Conservation (phyloP, 2,329 filamentous ascomycete genomes). For the Alternaria incomplexa region DNA sequence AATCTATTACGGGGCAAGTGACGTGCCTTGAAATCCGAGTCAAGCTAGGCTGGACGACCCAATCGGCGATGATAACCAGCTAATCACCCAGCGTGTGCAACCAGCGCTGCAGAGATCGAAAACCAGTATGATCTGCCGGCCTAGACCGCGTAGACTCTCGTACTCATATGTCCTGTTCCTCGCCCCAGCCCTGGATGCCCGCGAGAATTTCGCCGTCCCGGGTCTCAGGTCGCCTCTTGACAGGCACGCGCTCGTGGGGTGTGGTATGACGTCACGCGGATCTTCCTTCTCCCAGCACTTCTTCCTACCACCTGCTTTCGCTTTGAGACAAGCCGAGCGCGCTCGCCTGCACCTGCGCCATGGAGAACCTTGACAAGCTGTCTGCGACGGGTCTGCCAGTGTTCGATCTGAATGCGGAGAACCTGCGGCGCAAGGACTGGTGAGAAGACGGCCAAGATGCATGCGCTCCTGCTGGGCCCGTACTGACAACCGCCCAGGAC, state of each 20-base stretch:
- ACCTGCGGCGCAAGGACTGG: slow-evolving; percentile 37
- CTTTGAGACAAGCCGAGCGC: slow-evolving; percentile 1
- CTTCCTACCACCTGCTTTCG: slow-evolving; percentile 6
- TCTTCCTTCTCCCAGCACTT: slow-evolving; percentile 6
- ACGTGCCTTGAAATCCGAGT: background rate
- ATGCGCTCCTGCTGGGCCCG: background rate
- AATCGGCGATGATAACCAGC: slow-evolving; percentile 11
- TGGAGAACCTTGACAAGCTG: slow-evolving; percentile 39
- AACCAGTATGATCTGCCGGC: slow-evolving; percentile 8
- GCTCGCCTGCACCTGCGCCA: slow-evolving; percentile 4
- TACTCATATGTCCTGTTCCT: background rate
- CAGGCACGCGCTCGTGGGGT: slow-evolving; percentile 7
- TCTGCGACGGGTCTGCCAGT: slow-evolving; percentile 37
- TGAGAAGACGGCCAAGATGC: slow-evolving; percentile 9
- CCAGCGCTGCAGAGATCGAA: slow-evolving; percentile 5
- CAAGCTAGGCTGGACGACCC: background rate
- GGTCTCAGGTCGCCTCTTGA: background rate
- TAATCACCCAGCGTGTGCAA: slow-evolving; percentile 2
- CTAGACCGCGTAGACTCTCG: slow-evolving; percentile 8
- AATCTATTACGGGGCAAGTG: background rate
- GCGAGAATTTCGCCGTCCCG: background rate
- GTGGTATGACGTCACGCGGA: slow-evolving; percentile 16
- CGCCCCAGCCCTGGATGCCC: background rate
- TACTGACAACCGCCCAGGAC: slow-evolving; percentile 28
- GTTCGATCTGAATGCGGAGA: slow-evolving; percentile 40